A percentile compares a stretch with the other conserved stretches of the same genome.
phyloP scores from a whole-genome alignment of 1,284 basidiomycete species.

The Anthracocystis walkeri region DNA sequence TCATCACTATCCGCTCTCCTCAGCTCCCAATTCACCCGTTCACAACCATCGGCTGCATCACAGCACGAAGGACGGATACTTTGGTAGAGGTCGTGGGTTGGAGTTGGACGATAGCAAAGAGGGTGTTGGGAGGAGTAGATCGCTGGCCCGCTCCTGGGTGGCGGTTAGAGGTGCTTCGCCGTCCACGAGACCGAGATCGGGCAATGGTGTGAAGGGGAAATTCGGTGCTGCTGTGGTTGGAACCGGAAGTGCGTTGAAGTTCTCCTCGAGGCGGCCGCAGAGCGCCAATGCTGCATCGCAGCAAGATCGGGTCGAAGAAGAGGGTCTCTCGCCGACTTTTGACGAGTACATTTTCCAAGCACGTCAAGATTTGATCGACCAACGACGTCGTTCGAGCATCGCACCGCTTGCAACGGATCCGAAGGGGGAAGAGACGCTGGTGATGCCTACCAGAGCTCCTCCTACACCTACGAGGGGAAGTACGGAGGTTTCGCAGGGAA shows the following conservation, averaged over 20 bases:
- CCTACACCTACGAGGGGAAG: conserved; percentile 13
- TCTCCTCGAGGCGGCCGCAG: conserved; percentile 10
- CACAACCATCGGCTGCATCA: conserved; percentile 20
- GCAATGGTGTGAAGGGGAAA: conserved; percentile 2
- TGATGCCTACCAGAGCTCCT: conserved; percentile 26
- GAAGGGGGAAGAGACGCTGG: conserved; percentile 17
- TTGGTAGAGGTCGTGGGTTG: neutral
- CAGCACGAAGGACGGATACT: conserved; percentile 1
- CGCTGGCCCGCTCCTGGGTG: conserved; percentile 20
- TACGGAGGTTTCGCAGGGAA: neutral
- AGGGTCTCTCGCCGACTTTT: conserved; percentile 18
- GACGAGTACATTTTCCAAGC: conserved; percentile 36
- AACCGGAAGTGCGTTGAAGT: conserved; percentile 10
- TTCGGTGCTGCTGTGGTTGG: conserved; percentile 7
- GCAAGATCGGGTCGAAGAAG: neutral
- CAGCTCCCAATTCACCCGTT: conserved; percentile 3
- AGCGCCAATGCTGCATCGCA: conserved; percentile 13
- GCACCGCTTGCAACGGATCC: neutral
- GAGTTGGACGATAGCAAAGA: neutral
- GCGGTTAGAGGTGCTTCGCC: conserved; percentile 4
- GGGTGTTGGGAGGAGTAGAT: conserved; percentile 10
- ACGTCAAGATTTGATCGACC: conserved; percentile 8
- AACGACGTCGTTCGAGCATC: neutral
- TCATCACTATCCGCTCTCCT: conserved; percentile 21
- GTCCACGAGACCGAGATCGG: conserved; percentile 6